phyloP scores from a whole-genome alignment of 306 rosid genomes.

The Heteromeles arbutifolia region DNA sequence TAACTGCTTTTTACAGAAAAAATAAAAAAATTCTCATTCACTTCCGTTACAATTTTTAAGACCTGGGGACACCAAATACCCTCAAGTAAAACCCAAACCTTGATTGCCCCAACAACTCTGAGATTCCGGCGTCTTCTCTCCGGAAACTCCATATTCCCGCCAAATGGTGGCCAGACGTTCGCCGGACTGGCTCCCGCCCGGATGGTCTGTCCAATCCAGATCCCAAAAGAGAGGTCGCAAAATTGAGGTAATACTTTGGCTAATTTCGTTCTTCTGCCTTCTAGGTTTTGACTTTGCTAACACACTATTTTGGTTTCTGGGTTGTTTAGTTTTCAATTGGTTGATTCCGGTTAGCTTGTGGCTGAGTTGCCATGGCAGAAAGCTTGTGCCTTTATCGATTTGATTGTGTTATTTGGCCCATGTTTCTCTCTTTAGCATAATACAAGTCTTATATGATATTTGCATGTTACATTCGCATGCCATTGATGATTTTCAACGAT shows the following conservation, averaged over 20 bases:
- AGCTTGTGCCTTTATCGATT: background rate
- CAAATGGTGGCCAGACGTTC: constrained; percentile 26
- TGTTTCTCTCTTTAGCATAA: background rate
- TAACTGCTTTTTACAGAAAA: too few relatives aligned
- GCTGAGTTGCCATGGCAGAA: background rate
- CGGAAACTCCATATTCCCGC: background rate
- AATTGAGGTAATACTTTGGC: constrained; percentile 29
- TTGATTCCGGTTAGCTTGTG: background rate
- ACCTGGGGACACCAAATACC: background rate
- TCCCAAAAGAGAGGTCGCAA: constrained; percentile 33
- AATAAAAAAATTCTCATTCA: too few relatives aligned
- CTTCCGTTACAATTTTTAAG: background rate
- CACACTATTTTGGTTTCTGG: background rate
- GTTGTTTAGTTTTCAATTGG: background rate
- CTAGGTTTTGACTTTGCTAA: background rate
- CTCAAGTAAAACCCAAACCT: background rate
- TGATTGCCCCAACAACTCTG: background rate
- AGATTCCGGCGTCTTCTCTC: constrained; percentile 19
- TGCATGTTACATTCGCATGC: background rate
- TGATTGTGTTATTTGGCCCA: background rate
- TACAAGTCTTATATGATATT: background rate
- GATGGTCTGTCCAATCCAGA: constrained; percentile 36
- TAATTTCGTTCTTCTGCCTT: background rate
- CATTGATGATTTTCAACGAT: background rate
- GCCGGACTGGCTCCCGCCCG: constrained; percentile 46